These are phyloP conservation scores for Sindora glabra DNA, from an alignment of 306 rosid genomes.

Conservation along the genomic window DNA sequence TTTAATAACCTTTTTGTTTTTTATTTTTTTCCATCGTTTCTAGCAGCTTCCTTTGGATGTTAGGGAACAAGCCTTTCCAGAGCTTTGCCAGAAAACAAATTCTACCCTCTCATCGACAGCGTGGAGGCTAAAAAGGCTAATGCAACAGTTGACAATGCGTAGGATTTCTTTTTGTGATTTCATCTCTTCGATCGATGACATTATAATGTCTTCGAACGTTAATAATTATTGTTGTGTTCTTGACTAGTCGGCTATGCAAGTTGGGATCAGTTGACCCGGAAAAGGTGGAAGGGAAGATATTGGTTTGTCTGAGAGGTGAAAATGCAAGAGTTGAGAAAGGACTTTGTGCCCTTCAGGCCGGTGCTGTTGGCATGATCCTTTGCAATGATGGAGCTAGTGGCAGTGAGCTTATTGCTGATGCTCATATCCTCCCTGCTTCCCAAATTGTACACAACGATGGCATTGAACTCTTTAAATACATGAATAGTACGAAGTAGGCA, in stretches of 20 bases:
- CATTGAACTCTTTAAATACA: constrained; percentile 30
- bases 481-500: constrained; percentile 44
- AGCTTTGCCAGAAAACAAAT: constrained; percentile 24
- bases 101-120: constrained; percentile 46
- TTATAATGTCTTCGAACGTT: too few relatives aligned
- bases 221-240: not conserved
- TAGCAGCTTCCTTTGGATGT: not conserved
- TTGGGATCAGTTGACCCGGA: constrained; percentile 34
- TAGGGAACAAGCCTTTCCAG: constrained; percentile 54
- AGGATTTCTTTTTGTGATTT: constrained; percentile 14
- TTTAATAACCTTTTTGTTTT: too few relatives aligned
- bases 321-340: constrained; percentile 45
- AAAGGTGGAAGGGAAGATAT: constrained; percentile 49
- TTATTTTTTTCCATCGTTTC: too few relatives aligned
- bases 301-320: constrained; percentile 54
- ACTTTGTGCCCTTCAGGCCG: constrained; percentile 36
- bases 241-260: constrained; percentile 29
- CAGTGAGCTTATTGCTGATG: constrained; percentile 32
- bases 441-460: constrained; percentile 45
- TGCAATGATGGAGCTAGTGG: constrained; percentile 35
- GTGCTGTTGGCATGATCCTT: constrained; percentile 76
- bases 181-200: not conserved
- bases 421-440: constrained; percentile 52
- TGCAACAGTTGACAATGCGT: constrained; percentile 34
- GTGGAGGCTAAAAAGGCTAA: constrained; percentile 26